These are phyloP conservation scores for Kodamaea nitidulidarum DNA, from an alignment of 805 yeast genomes.

Conservation along the genomic window DNA sequence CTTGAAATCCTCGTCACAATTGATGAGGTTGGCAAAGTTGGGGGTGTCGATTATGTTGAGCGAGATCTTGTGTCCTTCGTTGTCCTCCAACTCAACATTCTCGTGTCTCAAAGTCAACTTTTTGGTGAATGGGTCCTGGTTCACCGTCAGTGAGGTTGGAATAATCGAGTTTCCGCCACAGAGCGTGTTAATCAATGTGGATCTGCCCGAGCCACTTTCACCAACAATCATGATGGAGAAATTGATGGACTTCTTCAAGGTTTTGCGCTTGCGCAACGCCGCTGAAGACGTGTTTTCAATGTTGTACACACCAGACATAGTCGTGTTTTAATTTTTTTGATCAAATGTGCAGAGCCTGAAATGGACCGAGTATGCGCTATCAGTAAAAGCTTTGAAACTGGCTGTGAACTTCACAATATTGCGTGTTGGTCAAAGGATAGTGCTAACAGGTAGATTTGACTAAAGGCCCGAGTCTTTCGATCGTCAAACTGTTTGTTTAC, in stretches of 20 bases:
- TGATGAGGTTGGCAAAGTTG: constrained; percentile 72
- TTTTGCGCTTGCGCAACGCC: constrained; percentile 62
- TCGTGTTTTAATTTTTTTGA: constrained; percentile 4
- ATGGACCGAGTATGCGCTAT: too few relatives aligned
- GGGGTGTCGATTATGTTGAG: constrained; percentile 78
- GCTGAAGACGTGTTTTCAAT: constrained; percentile 32
- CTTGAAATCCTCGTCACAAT: constrained; percentile 64
- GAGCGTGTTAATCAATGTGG: constrained; percentile 87
- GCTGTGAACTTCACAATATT: too few relatives aligned
- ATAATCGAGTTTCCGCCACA: constrained; percentile 82
- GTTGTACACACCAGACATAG: constrained; percentile 13
- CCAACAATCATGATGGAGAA: constrained; percentile 87
- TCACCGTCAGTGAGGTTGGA: constrained; percentile 60
- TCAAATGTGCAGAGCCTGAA: not conserved
- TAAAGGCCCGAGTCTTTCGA: too few relatives aligned
- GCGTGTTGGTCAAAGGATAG: too few relatives aligned
- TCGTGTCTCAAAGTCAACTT: constrained; percentile 67
- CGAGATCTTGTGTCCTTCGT: constrained; percentile 78
- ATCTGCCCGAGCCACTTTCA: constrained; percentile 81
- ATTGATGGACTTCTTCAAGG: constrained; percentile 76
- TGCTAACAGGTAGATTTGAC: too few relatives aligned
- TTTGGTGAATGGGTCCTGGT: constrained; percentile 48
- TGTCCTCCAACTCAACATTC: constrained; percentile 79
- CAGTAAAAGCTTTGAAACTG: too few relatives aligned
- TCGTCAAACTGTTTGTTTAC: constrained; percentile 3